phyloP scores from a whole-genome alignment of 164 flowering plant species.

The Brasenia schreberi region DNA sequence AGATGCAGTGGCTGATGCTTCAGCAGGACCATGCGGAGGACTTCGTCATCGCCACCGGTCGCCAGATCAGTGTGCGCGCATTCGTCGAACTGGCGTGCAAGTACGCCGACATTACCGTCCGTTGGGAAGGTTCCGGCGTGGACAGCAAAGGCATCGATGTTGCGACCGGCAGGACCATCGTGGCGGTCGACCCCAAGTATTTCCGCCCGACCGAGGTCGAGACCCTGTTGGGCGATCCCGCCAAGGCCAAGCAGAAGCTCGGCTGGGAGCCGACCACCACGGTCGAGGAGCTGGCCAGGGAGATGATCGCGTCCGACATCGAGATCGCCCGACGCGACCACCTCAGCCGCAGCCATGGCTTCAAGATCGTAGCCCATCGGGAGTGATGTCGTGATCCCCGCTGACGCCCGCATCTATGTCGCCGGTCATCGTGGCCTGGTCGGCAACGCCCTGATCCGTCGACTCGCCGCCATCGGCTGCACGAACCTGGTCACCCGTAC shows the following conservation, averaged over 20 bases:
- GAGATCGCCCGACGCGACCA: too few relatives aligned
- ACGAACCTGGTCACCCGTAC: too few relatives aligned
- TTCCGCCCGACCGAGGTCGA: slow-evolving; percentile 93
- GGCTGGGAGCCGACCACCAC: slow-evolving; percentile 92
- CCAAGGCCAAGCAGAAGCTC: slow-evolving; percentile 61
- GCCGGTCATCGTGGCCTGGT: too few relatives aligned
- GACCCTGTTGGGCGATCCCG: slow-evolving; percentile 77
- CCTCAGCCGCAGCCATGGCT: too few relatives aligned
- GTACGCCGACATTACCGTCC: slow-evolving; percentile 71
- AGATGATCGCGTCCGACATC: slow-evolving; percentile 93
- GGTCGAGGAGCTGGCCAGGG: slow-evolving; percentile 81
- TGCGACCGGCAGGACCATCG: slow-evolving; percentile 78
- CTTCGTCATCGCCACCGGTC: slow-evolving; percentile 94
- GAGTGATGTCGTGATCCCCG: too few relatives aligned
- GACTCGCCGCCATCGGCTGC: too few relatives aligned
- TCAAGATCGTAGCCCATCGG: too few relatives aligned
- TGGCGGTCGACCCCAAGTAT: slow-evolving; percentile 82
- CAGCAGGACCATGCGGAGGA: slow-evolving; percentile 93
- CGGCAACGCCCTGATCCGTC: too few relatives aligned
- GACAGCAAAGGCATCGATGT: too few relatives aligned
- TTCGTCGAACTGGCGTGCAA: slow-evolving; percentile 80
- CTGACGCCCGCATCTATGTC: too few relatives aligned
- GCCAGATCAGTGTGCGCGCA: slow-evolving; percentile 82
- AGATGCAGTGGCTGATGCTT: slow-evolving; percentile 99
- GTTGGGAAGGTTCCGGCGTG: too few relatives aligned